These are phyloP conservation scores for Xylariaceae sp. DNA, from an alignment of 2,329 filamentous ascomycete species.

Conservation along the genomic window DNA sequence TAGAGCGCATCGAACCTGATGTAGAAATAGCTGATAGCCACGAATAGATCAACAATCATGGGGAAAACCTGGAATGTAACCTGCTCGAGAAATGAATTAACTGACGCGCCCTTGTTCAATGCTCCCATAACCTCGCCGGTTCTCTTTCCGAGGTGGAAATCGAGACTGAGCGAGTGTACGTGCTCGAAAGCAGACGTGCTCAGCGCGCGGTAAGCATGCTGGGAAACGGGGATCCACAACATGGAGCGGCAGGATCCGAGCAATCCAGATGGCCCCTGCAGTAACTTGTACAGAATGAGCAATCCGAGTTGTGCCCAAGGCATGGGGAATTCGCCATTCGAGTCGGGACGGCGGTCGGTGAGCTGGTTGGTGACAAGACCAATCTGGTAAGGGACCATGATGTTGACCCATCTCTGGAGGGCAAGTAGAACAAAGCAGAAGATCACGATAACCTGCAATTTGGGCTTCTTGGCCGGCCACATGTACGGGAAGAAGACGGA, in stretches of 20 bases:
- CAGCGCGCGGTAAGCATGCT: slow-evolving; percentile 92
- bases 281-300: slow-evolving; percentile 70
- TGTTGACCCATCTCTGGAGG: slow-evolving; percentile 76
- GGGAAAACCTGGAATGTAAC: slow-evolving; percentile 93
- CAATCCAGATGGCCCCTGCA: slow-evolving; percentile 85
- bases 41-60: slow-evolving; percentile 83
- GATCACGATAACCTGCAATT: slow-evolving; percentile 72
- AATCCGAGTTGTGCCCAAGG: slow-evolving; percentile 71
- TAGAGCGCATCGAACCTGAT: slow-evolving; percentile 81
- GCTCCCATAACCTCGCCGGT: slow-evolving; percentile 95
- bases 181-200: slow-evolving; percentile 96
- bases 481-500: slow-evolving; percentile 93
- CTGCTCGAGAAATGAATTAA: slow-evolving; percentile 95
- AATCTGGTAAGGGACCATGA: slow-evolving; percentile 77
- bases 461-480: slow-evolving; percentile 77
- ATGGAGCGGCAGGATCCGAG: slow-evolving; percentile 76
- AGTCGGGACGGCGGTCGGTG: slow-evolving; percentile 36
- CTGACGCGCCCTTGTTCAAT: slow-evolving; percentile 89
- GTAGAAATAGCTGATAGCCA: slow-evolving; percentile 79
- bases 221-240: slow-evolving; percentile 93
- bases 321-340: slow-evolving; percentile 45
- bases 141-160: slow-evolving; percentile 94
- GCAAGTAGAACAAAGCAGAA: slow-evolving; percentile 77
- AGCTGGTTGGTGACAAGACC: slow-evolving; percentile 74
- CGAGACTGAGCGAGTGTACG: slow-evolving; percentile 88